Evolutionary conservation across 1,139 yeast species (phyloP).

Genomic region (Sugiyamaella grinbergsii): DNA sequence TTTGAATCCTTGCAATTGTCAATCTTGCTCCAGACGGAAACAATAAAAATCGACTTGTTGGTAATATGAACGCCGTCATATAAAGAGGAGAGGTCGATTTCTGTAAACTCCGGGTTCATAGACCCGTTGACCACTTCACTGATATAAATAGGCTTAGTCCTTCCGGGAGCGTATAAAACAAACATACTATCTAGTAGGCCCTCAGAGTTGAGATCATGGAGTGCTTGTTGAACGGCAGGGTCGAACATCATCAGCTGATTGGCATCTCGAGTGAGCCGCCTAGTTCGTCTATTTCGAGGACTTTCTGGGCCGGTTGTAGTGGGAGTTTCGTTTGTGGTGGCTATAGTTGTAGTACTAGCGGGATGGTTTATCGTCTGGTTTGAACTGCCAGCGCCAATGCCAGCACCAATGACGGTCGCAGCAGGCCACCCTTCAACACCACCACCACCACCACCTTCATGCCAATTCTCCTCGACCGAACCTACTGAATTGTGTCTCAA

Average conservation of each 20-base stretch:
- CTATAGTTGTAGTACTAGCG: too few relatives aligned
- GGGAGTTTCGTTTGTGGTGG: too few relatives aligned
- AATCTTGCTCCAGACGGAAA: constrained; percentile 28
- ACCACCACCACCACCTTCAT: too few relatives aligned
- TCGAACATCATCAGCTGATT: constrained; percentile 8
- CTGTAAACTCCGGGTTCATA: constrained; percentile 44
- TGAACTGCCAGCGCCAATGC: too few relatives aligned
- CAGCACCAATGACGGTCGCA: too few relatives aligned
- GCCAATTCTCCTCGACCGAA: too few relatives aligned
- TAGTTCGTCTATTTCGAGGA: constrained; percentile 1
- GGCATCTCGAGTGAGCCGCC: constrained; percentile 16
- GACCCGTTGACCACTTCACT: constrained; percentile 45
- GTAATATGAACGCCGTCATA: constrained; percentile 20
- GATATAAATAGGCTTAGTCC: constrained; percentile 45
- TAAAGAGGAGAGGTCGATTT: constrained; percentile 32
- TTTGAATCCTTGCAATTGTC: not conserved
- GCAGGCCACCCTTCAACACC: too few relatives aligned
- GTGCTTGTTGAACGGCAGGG: constrained; percentile 18
- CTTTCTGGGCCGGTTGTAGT: constrained; percentile 5
- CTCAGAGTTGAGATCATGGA: constrained; percentile 19
- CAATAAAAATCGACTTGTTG: constrained; percentile 21
- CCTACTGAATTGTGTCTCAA: constrained; percentile 8
- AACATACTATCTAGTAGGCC: constrained; percentile 45
- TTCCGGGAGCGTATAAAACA: constrained; percentile 42
- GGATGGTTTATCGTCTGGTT: too few relatives aligned